Conservation (phyloP, 2,329 filamentous ascomycete genomes). For the Teratosphaeria pseudoeucalypti region DNA sequence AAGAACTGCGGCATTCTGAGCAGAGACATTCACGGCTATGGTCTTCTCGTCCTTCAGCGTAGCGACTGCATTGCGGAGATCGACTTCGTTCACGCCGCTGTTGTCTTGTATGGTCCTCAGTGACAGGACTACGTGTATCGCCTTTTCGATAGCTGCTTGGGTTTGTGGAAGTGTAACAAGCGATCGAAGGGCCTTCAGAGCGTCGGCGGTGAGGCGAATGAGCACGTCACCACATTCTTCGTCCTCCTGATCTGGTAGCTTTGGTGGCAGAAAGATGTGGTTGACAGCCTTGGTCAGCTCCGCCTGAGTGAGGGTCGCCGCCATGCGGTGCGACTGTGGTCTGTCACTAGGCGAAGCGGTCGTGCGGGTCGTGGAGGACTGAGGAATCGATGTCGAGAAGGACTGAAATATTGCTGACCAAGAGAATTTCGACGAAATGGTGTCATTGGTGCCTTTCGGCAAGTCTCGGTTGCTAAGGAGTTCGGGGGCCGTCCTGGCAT, state of each 20-base stretch:
- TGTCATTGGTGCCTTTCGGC: too few relatives aligned
- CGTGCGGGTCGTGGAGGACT: too few relatives aligned
- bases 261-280: constrained; percentile 36
- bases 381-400: too few relatives aligned
- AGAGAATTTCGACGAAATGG: too few relatives aligned
- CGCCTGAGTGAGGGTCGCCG: not conserved
- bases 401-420: too few relatives aligned
- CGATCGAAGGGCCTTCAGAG: not conserved
- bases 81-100: not conserved
- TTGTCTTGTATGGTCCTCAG: not conserved
- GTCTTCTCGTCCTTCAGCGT: too few relatives aligned
- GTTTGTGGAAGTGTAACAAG: not conserved
- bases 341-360: too few relatives aligned
- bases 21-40: constrained; percentile 3
- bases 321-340: too few relatives aligned
- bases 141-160: not conserved
- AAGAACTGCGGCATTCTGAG: constrained; percentile 16
- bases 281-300: constrained; percentile 15
- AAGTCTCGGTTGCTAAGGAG: too few relatives aligned
- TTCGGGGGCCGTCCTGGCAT: too few relatives aligned
- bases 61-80: not conserved
- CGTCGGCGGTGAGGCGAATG: not conserved
- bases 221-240: constrained; percentile 13
- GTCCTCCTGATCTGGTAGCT: constrained; percentile 27
- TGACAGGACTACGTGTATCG: not conserved